These are phyloP conservation scores for Vitis vinifera DNA, from an alignment of 164 flowering plant species.

Conservation along the genomic window DNA sequence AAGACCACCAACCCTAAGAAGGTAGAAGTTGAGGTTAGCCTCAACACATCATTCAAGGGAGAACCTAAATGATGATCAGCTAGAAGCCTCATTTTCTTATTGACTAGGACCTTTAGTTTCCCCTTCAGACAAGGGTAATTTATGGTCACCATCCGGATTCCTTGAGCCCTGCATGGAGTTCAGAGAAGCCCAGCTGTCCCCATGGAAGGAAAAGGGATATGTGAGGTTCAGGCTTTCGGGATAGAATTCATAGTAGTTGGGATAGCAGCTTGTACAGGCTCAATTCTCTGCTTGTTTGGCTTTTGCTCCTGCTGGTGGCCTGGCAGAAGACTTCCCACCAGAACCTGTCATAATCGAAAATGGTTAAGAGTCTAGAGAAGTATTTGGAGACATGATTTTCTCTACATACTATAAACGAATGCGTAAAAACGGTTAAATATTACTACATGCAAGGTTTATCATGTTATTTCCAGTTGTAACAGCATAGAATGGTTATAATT, in stretches of 20 bases:
- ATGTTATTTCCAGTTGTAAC: too few relatives aligned
- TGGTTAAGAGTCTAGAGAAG: background rate
- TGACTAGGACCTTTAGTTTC: conserved; percentile 32
- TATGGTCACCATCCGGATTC: conserved; percentile 19
- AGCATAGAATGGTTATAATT: too few relatives aligned
- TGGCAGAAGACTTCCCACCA: conserved; percentile 51
- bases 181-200: conserved; percentile 17
- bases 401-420: too few relatives aligned
- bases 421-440: too few relatives aligned
- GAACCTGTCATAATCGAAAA: conserved; percentile 38
- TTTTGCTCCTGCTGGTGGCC: conserved; percentile 57
- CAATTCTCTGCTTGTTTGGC: conserved; percentile 45
- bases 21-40: too few relatives aligned
- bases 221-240: conserved; percentile 24
- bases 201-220: too few relatives aligned
- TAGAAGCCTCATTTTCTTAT: conserved; percentile 25
- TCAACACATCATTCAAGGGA: too few relatives aligned
- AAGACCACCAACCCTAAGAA: too few relatives aligned
- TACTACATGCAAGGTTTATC: too few relatives aligned
- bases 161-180: conserved; percentile 21
- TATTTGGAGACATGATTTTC: too few relatives aligned
- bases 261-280: conserved; percentile 12
- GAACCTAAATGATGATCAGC: conserved; percentile 10
- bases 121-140: conserved; percentile 19
- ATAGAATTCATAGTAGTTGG: conserved; percentile 12